Evolutionary conservation across 164 flowering plant species (phyloP).

Genomic region (Vitis rotundifolia): DNA sequence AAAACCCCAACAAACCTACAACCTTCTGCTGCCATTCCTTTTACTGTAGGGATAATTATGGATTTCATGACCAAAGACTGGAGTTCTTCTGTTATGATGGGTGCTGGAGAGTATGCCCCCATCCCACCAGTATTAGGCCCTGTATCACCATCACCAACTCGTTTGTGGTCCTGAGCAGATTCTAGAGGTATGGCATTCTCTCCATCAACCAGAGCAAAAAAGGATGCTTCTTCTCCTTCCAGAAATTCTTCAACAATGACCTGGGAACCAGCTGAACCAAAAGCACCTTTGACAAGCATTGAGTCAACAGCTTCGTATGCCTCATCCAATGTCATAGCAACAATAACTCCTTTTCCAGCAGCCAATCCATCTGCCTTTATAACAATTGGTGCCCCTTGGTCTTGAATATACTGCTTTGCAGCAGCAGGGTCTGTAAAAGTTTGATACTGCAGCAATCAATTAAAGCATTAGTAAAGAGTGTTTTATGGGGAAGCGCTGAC

Average conservation of each 20-base stretch:
- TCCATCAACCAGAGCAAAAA: conserved; percentile 97
- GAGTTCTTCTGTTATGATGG: conserved; percentile 76
- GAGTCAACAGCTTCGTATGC: conserved; percentile 90
- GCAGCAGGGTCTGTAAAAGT: conserved; percentile 72
- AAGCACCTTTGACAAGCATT: conserved; percentile 73
- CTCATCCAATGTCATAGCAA: conserved; percentile 86
- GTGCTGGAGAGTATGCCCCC: conserved; percentile 99
- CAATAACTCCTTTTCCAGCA: conserved; percentile 96
- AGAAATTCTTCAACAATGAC: conserved; percentile 88
- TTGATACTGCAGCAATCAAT: conserved; percentile 67
- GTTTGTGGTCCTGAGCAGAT: conserved; percentile 97
- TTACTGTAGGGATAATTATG: conserved; percentile 85
- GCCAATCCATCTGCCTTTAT: conserved; percentile 95
- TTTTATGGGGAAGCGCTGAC: too few relatives aligned
- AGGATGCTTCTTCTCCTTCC: conserved; percentile 97
- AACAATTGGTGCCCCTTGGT: conserved; percentile 91
- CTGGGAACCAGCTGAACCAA: conserved; percentile 83
- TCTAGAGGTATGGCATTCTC: conserved; percentile 87
- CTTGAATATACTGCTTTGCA: conserved; percentile 79
- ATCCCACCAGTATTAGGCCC: conserved; percentile 99
- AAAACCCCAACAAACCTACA: conserved; percentile 93
- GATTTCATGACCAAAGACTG: conserved; percentile 75
- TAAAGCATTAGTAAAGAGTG: conserved; percentile 3
- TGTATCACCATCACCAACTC: conserved; percentile 96
- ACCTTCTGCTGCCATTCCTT: conserved; percentile 92